Conservation (phyloP, 768 basidiomycete genomes). For the Leucocoprinus birnbaumii region DNA sequence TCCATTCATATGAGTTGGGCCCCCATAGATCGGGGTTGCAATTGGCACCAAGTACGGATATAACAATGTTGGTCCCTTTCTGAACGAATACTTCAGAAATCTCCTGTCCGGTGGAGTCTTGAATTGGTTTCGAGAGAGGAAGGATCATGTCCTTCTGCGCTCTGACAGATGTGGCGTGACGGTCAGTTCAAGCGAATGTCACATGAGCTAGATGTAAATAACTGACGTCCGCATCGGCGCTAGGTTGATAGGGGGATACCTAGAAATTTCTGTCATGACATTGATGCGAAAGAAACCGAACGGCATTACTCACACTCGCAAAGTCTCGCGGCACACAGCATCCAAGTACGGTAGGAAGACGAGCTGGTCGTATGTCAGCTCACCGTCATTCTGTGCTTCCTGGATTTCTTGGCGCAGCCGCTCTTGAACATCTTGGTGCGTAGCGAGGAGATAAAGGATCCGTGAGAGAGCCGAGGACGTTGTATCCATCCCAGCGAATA, state of each 20-base stretch:
- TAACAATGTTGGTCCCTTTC: slow-evolving; percentile 32
- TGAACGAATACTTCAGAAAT: slow-evolving; percentile 36
- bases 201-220: not conserved
- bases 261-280: not conserved
- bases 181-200: not conserved
- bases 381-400: slow-evolving; percentile 15
- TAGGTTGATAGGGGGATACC: slow-evolving; percentile 18
- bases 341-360: slow-evolving; percentile 21
- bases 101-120: slow-evolving; percentile 30
- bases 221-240: slow-evolving; percentile 13
- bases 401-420: slow-evolving; percentile 38
- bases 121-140: slow-evolving; percentile 37
- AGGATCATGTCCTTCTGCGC: slow-evolving; percentile 33
- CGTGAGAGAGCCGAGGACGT: slow-evolving; percentile 34
- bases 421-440: slow-evolving; percentile 32
- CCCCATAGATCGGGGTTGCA: slow-evolving; percentile 24
- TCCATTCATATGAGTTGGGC: slow-evolving; percentile 11
- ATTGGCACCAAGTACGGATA: slow-evolving; percentile 37
- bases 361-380: slow-evolving; percentile 19
- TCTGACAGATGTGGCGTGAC: slow-evolving; percentile 18
- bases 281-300: not conserved
- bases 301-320: slow-evolving; percentile 29
- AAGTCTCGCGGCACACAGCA: slow-evolving; percentile 27
- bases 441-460: slow-evolving; percentile 32
- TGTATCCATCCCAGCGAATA: slow-evolving; percentile 15